phyloP scores from a whole-genome alignment of 2,329 filamentous ascomycete species.

The Alternaria hordeiaustralica region DNA sequence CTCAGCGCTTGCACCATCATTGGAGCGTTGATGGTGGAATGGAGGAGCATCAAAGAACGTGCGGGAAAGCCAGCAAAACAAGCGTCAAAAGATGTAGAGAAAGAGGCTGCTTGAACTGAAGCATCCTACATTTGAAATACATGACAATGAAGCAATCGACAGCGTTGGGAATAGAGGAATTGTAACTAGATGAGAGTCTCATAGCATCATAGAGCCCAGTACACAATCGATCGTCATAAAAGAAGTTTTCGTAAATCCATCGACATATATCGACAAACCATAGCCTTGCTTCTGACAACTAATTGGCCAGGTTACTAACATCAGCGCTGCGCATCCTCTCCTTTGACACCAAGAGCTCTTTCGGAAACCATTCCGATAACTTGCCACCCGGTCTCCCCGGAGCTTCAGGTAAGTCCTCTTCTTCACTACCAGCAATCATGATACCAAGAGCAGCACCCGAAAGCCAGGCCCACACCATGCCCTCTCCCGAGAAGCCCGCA shows the following conservation, averaged over 20 bases:
- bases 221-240: background rate
- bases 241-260: background rate
- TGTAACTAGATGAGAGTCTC: background rate
- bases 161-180: background rate
- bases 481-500: constrained; percentile 22
- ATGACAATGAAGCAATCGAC: background rate
- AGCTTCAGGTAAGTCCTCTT: background rate
- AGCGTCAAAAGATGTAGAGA: background rate
- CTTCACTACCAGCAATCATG: constrained; percentile 21
- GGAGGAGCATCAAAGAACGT: constrained; percentile 60
- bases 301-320: background rate
- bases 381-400: constrained; percentile 6
- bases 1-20: constrained; percentile 61
- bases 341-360: background rate
- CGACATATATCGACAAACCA: background rate
- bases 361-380: constrained; percentile 8
- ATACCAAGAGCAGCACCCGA: constrained; percentile 20
- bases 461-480: constrained; percentile 25
- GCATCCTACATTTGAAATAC: background rate
- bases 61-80: background rate
- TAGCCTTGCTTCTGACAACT: background rate
- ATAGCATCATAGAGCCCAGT: background rate
- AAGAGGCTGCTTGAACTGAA: background rate
- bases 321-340: background rate
- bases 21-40: constrained; percentile 64